A percentile compares a stretch with the other conserved stretches of the same genome.
Conservation (phyloP, 805 yeast species). For the Suhomyces pyralidae region DNA sequence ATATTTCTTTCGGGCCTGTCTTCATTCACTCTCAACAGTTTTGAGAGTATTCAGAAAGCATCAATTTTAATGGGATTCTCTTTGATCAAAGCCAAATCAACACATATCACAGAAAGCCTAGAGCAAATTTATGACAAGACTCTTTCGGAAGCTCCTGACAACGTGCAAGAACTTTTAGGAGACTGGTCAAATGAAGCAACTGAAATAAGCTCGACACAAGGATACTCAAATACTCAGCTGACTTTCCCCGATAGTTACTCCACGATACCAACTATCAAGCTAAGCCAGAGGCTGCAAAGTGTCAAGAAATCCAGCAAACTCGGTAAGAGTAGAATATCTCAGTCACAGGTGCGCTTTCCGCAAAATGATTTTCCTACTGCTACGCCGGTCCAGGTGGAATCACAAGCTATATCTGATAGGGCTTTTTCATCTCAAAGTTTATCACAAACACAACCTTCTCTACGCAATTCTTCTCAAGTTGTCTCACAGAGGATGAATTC, state of each 20-base stretch:
- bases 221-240: background rate
- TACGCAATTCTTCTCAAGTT: background rate
- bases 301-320: background rate
- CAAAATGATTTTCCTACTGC: background rate
- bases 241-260: background rate
- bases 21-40: background rate
- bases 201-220: background rate
- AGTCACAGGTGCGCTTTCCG: background rate
- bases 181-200: background rate
- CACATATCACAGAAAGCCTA: background rate
- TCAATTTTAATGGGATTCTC: slow-evolving; percentile 10
- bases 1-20: slow-evolving; percentile 2
- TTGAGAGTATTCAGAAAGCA: slow-evolving; percentile 3
- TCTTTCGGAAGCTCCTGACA: background rate
- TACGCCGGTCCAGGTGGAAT: background rate
- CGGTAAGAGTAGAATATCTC: background rate
- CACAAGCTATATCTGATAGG: background rate
- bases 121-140: slow-evolving; percentile 1
- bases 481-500: background rate
- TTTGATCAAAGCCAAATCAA: slow-evolving; percentile 10
- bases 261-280: slow-evolving; percentile 3
- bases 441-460: background rate
- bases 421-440: background rate
- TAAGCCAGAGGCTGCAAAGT: background rate
- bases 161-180: background rate